These are phyloP conservation scores for Stagonosporopsis rhizophila DNA, from an alignment of 2,329 filamentous ascomycete genomes.

Conservation along the genomic window DNA sequence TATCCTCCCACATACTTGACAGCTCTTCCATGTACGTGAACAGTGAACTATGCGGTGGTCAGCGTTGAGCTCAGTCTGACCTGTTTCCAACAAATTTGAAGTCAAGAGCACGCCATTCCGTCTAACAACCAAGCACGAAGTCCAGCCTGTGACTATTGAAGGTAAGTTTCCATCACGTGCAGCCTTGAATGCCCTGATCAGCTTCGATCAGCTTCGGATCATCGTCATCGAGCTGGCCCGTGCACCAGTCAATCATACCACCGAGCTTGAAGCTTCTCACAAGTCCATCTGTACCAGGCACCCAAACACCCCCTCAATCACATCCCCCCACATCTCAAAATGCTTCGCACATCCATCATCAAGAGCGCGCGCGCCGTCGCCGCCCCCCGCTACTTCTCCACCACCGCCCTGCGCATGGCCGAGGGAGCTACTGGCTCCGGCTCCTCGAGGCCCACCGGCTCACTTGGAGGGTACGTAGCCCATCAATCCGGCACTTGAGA, in stretches of 20 bases:
- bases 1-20: neutral
- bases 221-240: neutral
- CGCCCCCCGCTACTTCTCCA: slow-evolving; percentile 52
- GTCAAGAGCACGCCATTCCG: no score
- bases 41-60: neutral
- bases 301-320: slow-evolving; percentile 2
- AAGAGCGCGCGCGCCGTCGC: slow-evolving; percentile 50
- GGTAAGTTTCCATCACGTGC: neutral
- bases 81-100: neutral
- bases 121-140: no score
- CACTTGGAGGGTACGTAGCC: slow-evolving; percentile 44
- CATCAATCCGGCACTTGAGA: neutral
- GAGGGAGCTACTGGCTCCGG: slow-evolving; percentile 56
- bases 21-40: neutral
- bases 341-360: slow-evolving; percentile 50
- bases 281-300: neutral
- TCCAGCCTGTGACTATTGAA: neutral
- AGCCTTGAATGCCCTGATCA: neutral
- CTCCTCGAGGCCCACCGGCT: slow-evolving; percentile 50
- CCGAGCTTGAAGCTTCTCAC: neutral
- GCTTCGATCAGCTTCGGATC: neutral
- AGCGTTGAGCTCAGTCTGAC: neutral
- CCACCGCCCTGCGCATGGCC: slow-evolving; percentile 52
- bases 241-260: neutral
- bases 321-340: slow-evolving; percentile 30